Conservation (phyloP, 805 yeast species). For the Kazachstania bromeliacearum region DNA sequence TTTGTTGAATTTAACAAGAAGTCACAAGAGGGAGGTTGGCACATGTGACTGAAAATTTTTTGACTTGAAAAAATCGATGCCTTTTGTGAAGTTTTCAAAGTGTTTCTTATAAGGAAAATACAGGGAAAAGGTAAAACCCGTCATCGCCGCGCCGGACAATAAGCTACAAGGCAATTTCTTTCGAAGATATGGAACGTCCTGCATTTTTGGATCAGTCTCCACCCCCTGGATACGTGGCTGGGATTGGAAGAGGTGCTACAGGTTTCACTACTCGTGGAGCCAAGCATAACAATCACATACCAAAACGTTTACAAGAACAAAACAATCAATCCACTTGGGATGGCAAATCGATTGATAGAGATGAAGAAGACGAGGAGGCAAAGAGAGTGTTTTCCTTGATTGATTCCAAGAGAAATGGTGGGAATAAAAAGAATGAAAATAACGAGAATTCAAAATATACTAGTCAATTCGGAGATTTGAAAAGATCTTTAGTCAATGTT, state of each 20-base stretch:
- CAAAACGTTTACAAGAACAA: constrained; percentile 20
- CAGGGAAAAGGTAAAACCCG: too few species aligned
- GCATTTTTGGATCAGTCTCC: constrained; percentile 75
- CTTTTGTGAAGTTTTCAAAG: too few species aligned
- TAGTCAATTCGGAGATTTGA: constrained; percentile 52
- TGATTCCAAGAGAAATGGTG: constrained; percentile 43
- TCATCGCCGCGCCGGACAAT: too few species aligned
- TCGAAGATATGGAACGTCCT: constrained; percentile 36
- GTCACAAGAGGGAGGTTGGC: too few species aligned
- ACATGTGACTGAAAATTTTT: too few species aligned
- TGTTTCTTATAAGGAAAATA: too few species aligned
- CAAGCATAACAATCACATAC: constrained; percentile 15
- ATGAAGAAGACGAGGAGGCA: constrained; percentile 63
- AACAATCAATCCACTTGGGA: constrained; percentile 17
- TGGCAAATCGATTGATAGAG: constrained; percentile 10
- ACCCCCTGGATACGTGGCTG: constrained; percentile 86
- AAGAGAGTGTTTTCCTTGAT: constrained; percentile 56
- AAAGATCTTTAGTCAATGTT: constrained; percentile 48
- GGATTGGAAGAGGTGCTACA: constrained; percentile 89
- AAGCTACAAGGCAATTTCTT: too few species aligned
- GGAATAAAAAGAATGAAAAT: constrained; percentile 11
- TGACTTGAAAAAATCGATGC: too few species aligned
- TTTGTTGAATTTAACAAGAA: too few species aligned
- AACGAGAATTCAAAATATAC: background rate
- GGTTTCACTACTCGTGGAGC: constrained; percentile 87